These are phyloP conservation scores for Yarrowia keelungensis DNA, from an alignment of 805 yeast genomes.

Conservation along the genomic window DNA sequence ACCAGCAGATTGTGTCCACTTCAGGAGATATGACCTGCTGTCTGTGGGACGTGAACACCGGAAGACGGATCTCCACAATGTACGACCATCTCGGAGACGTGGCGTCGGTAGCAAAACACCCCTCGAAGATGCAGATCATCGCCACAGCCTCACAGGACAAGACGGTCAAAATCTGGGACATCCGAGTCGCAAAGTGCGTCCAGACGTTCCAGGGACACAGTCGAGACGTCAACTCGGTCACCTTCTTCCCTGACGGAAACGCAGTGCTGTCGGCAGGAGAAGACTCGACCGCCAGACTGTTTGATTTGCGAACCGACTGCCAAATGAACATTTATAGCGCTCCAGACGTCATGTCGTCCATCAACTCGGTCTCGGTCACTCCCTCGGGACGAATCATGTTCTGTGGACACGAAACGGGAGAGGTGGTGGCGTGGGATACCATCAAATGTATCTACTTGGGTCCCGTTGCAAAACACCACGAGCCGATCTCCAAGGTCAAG, in stretches of 20 bases:
- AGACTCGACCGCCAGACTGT: conserved; percentile 72
- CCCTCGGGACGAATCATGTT: conserved; percentile 75
- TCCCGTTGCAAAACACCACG: conserved; percentile 67
- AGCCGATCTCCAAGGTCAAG: conserved; percentile 66
- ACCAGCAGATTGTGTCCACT: conserved; percentile 65
- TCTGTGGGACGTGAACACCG: conserved; percentile 78
- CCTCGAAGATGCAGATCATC: conserved; percentile 60
- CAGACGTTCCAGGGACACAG: conserved; percentile 59
- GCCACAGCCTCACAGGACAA: conserved; percentile 79
- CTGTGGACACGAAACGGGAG: conserved; percentile 76
- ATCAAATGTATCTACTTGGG: conserved; percentile 71
- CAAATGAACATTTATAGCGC: conserved; percentile 59
- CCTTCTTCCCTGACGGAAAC: conserved; percentile 72
- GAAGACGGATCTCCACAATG: conserved; percentile 52
- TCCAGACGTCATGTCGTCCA: conserved; percentile 63
- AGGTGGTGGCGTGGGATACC: conserved; percentile 80
- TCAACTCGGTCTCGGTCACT: conserved; percentile 58
- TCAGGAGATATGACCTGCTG: conserved; percentile 85
- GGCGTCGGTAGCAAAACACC: conserved; percentile 67
- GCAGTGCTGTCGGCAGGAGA: conserved; percentile 80
- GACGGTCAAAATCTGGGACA: conserved; percentile 79
- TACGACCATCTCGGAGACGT: conserved; percentile 58
- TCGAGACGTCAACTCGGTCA: conserved; percentile 68
- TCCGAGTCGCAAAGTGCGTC: conserved; percentile 55
- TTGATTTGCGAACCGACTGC: conserved; percentile 80